Evolutionary conservation across 2,329 filamentous ascomycete genomes (phyloP), one percentile per base, ranked within the genome.

Genomic region (Alternaria sp.): DNA sequence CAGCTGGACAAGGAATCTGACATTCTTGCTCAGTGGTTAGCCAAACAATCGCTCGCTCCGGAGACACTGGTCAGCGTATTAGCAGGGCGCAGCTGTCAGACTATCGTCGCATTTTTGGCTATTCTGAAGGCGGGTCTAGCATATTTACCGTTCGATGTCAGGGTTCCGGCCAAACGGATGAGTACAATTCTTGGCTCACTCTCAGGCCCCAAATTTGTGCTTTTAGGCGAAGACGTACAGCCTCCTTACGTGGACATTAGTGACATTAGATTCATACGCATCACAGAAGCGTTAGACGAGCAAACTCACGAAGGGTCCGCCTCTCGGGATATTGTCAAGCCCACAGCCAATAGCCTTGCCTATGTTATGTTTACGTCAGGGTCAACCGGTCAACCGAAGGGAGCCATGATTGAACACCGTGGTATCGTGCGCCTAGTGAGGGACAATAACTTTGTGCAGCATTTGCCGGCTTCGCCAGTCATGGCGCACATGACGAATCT

Each of bases 341-440:
- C 38, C 10, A 20, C n/a, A 10, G 38, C 38, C 14, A 20, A n/a
- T 8, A 18, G 38, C 14, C 38, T 82, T 4, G 87, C 87, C 0
- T 90, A 86, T 67, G 80, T 89, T 7, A 83, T 90, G 4, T 86
- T 89, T 62, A 85, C 84, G 0, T 82, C 81, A 20, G 69, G 71
- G 18, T 68, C 78, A 6, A 72, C 66, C n/a, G 64, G 67, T 51
- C 82, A 81, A 52, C 85, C 86, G 0, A 86, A 86, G 55, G 87
- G 86, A 3, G 84, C 88, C 16, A 85, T 88, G 34, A 85, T 89
- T 59, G 86, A 85, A 10, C 89, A 91, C 8, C 14, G 38, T 5
- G 8, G 38, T 16, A 40, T 40, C 8, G 14, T 40, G 14, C 14
- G n/a, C 8, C 38, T 40, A 16, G n/a, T 16, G 4, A 18, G 14